Evolutionary conservation across 306 rosid species (phyloP).

Genomic region (Citrullus mucosospermus): DNA sequence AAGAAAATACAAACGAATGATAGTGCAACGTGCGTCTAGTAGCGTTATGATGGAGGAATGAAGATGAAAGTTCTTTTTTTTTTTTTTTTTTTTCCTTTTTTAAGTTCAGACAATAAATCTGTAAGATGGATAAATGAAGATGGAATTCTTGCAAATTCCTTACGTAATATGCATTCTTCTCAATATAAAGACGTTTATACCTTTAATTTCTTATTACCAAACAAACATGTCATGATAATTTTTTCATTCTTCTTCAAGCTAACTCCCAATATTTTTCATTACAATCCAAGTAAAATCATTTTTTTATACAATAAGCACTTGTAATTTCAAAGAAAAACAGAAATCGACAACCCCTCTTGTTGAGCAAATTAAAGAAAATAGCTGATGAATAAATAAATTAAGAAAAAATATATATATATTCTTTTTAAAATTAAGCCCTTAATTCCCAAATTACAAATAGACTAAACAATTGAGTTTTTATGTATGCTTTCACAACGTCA

Average conservation of each 20-base stretch:
- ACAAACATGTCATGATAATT: not conserved
- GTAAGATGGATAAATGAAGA: too few species aligned
- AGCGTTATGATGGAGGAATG: too few species aligned
- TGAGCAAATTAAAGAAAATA: not conserved
- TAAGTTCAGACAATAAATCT: too few species aligned
- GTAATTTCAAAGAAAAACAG: not conserved
- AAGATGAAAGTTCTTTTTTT: too few species aligned
- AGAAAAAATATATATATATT: not conserved
- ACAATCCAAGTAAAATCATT: not conserved
- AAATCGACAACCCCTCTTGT: not conserved
- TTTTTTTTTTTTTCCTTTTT: too few species aligned
- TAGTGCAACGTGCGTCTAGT: too few species aligned
- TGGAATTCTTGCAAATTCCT: too few species aligned
- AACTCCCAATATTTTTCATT: not conserved
- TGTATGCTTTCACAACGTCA: not conserved
- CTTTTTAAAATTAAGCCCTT: not conserved
- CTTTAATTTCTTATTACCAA: not conserved
- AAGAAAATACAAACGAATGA: too few species aligned
- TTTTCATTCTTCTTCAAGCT: not conserved
- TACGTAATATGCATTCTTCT: too few species aligned
- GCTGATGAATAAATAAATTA: not conserved
- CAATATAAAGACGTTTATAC: not conserved
- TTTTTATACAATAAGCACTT: not conserved
- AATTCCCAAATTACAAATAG: not conserved
- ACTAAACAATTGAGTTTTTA: not conserved